These are phyloP conservation scores for Yamadazyma buinensis DNA, from an alignment of 1,139 yeast genomes.

Conservation along the genomic window DNA sequence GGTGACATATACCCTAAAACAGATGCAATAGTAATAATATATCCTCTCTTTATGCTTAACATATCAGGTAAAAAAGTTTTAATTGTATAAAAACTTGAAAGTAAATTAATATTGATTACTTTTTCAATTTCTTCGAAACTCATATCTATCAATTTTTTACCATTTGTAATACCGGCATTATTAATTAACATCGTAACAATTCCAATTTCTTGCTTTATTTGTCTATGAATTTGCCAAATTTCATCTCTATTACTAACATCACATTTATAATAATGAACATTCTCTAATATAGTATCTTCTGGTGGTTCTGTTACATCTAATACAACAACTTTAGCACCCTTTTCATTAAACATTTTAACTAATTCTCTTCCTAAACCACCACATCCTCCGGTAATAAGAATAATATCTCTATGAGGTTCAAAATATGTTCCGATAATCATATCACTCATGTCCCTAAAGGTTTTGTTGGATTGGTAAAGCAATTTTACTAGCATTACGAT, in stretches of 20 bases:
- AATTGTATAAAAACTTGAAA: conserved; percentile 67
- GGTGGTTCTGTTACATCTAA: conserved; percentile 63
- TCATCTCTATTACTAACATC: conserved; percentile 57
- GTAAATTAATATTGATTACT: conserved; percentile 60
- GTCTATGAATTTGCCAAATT: conserved; percentile 32
- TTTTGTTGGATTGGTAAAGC: conserved; percentile 22
- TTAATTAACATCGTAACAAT: conserved; percentile 64
- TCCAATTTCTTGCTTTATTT: conserved; percentile 52
- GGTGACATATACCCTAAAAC: conserved; percentile 85
- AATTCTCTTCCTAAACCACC: conserved; percentile 72
- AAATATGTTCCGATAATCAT: conserved; percentile 46
- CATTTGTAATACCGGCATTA: conserved; percentile 76
- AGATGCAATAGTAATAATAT: conserved; percentile 75
- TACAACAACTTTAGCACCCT: conserved; percentile 48
- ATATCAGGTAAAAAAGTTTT: conserved; percentile 71
- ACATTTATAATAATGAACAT: conserved; percentile 57
- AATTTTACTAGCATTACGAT: no score
- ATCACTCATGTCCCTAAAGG: conserved; percentile 28
- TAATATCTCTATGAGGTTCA: conserved; percentile 52
- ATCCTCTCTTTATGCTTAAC: conserved; percentile 63
- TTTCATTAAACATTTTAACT: conserved; percentile 40
- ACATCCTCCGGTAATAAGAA: conserved; percentile 80
- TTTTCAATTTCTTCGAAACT: conserved; percentile 55
- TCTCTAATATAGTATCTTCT: conserved; percentile 21
- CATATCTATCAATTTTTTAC: conserved; percentile 53